phyloP scores from a whole-genome alignment of 306 rosid genomes.

The Senna tora region DNA sequence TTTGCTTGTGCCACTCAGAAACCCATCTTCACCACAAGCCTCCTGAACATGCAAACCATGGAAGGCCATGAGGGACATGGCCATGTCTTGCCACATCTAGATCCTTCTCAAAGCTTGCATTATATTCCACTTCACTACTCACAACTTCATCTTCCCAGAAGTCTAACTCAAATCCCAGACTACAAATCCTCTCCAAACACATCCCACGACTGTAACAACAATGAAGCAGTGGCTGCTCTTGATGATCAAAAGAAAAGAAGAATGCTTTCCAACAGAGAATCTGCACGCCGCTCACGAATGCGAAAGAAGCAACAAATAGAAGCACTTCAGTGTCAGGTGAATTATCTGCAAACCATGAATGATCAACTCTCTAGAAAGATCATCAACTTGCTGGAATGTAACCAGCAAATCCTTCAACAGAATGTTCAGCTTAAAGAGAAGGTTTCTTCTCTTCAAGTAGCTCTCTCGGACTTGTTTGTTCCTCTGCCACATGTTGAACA shows the following conservation, averaged over 20 bases:
- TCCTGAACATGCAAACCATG: conserved; percentile 35
- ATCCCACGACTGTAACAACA: conserved; percentile 50
- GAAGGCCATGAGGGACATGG: conserved; percentile 15
- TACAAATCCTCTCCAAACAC: conserved; percentile 40
- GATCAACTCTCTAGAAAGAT: conserved; percentile 44
- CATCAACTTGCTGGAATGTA: conserved; percentile 48
- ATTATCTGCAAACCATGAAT: conserved; percentile 42
- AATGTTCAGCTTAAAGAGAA: conserved; percentile 48
- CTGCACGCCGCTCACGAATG: conserved; percentile 72
- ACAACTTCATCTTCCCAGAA: conserved; percentile 35
- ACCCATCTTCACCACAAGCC: conserved; percentile 19
- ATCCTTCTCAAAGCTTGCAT: conserved; percentile 39
- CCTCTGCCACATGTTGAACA: conserved; percentile 35
- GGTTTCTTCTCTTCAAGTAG: conserved; percentile 45
- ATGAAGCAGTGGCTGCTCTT: conserved; percentile 61
- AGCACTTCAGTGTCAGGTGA: conserved; percentile 40
- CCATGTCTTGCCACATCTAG: conserved; percentile 16
- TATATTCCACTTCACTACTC: conserved; percentile 40
- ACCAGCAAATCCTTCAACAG: conserved; percentile 42
- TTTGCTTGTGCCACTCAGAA: conserved; percentile 34
- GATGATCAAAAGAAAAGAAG: conserved; percentile 71
- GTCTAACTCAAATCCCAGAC: conserved; percentile 35
- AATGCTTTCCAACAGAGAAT: conserved; percentile 84
- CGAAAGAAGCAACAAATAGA: conserved; percentile 58
- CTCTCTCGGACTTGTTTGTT: conserved; percentile 35